A percentile compares a stretch with the other conserved stretches of the same genome.
phyloP scores from a whole-genome alignment of 257 asterid genomes.

The Lantana camara region DNA sequence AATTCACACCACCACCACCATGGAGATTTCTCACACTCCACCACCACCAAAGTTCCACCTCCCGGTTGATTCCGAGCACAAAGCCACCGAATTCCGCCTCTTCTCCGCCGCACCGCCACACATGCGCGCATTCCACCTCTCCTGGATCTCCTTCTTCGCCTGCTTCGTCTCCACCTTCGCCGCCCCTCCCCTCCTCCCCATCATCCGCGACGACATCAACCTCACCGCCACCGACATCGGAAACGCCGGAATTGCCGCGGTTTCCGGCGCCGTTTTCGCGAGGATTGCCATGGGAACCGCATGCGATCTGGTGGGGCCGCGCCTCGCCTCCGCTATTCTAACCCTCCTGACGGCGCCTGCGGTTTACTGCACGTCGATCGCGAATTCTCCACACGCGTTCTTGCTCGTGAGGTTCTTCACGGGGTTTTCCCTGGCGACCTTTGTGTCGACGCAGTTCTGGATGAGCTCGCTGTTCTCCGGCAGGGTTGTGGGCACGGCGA shows the following conservation, averaged over 20 bases:
- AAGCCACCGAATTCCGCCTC: conserved; percentile 57
- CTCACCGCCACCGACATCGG: conserved; percentile 81
- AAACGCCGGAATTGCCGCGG: conserved; percentile 83
- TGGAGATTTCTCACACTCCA: conserved; percentile 44
- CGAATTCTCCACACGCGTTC: conserved; percentile 46
- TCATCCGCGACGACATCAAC: conserved; percentile 84
- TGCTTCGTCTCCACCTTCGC: conserved; percentile 92
- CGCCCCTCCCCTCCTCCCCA: conserved; percentile 79
- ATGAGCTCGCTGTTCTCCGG: conserved; percentile 80
- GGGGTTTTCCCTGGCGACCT: conserved; percentile 78
- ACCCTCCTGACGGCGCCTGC: conserved; percentile 77
- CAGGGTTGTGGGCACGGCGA: conserved; percentile 74
- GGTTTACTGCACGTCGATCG: conserved; percentile 54
- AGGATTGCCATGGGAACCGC: conserved; percentile 84
- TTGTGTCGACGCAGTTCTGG: conserved; percentile 92
- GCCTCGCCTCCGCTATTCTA: conserved; percentile 70
- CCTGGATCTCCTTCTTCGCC: conserved; percentile 88
- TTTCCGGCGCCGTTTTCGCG: conserved; percentile 83
- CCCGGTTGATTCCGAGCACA: conserved; percentile 83
- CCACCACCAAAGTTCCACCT: conserved; percentile 40
- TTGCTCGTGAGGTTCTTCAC: conserved; percentile 68
- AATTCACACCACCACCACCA: conserved; percentile 1
- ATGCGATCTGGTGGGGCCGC: conserved; percentile 79
- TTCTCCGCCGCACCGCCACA: conserved; percentile 67
- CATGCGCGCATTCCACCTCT: conserved; percentile 88